Base-by-base conservation (phyloP, 768 basidiomycete genomes). In the Postia placenta region DNA sequence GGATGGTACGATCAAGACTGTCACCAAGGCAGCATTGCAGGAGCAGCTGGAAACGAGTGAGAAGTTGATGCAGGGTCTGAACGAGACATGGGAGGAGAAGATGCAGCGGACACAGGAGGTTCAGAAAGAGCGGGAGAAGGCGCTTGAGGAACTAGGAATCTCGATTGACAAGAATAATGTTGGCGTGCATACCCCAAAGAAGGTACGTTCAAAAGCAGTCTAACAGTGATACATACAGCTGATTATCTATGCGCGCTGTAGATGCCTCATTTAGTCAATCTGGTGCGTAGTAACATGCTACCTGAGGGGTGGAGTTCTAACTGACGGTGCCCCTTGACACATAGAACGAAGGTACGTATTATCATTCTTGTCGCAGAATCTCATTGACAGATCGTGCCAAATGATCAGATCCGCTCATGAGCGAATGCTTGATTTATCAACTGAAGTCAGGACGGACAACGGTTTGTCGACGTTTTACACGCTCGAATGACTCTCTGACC, bases 161-260 rank as follows among this genome's bases (percentile, higher is more conserved):
- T 90, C 89, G 35, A 92, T 99, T 51, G 95, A 98, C 70, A 97
- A 93, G 78, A 89, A 93, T 65, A 70, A 90, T 48, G 88, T 98
- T 49, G 95, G 96, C 44, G 96, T 99, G 49, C 93, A 96, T 72
- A 93, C 96, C 19, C 96, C 96, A 25, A 98, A 97, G 78, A 92
- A 85, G 78, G 89, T 80, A 59, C 37, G 61, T 43, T 27, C 11
- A 9, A 11, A 12, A 25, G 12, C 30, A 23, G n/a, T n/a, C n/a
- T n/a, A 12, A 19, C n/a, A n/a, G n/a, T n/a, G n/a, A n/a, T n/a
- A n/a, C n/a, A n/a, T n/a, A n/a, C n/a, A n/a, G n/a, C n/a, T n/a
- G n/a, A n/a, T n/a, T n/a, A n/a, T n/a, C n/a, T n/a, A n/a, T n/a
- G n/a, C n/a, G n/a, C n/a, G n/a, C n/a, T n/a, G 48, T 60, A 93